phyloP scores from a whole-genome alignment of 306 rosid genomes.

The Acacia acuminata region DNA sequence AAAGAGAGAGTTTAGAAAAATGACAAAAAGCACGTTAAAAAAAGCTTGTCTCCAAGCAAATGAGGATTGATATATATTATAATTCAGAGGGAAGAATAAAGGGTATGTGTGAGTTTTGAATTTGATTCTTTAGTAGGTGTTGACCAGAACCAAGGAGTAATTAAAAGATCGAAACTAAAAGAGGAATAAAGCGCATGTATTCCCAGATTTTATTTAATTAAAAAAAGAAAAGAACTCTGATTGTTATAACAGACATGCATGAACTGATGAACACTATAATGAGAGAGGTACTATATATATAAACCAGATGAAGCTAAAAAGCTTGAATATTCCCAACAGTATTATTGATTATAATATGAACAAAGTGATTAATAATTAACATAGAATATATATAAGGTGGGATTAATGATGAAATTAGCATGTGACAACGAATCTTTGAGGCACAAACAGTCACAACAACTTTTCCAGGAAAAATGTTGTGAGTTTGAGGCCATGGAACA shows the following conservation, averaged over 20 bases:
- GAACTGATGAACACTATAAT: background rate
- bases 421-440: slow-evolving; percentile 11
- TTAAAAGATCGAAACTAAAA: background rate
- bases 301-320: background rate
- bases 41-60: background rate
- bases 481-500: background rate
- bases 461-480: background rate
- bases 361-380: background rate
- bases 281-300: background rate
- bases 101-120: background rate
- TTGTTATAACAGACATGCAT: background rate
- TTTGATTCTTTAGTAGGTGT: background rate
- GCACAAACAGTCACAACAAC: background rate
- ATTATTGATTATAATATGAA: background rate
- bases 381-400: background rate
- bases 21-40: background rate
- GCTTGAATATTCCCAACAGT: slow-evolving; percentile 16
- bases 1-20: background rate
- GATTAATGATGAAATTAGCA: slow-evolving; percentile 22
- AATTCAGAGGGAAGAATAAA: background rate
- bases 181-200: background rate
- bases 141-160: background rate
- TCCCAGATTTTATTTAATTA: background rate
- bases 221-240: background rate
- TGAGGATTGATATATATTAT: background rate